phyloP scores from a whole-genome alignment of 768 basidiomycete species.

The Lentinula sp. region DNA sequence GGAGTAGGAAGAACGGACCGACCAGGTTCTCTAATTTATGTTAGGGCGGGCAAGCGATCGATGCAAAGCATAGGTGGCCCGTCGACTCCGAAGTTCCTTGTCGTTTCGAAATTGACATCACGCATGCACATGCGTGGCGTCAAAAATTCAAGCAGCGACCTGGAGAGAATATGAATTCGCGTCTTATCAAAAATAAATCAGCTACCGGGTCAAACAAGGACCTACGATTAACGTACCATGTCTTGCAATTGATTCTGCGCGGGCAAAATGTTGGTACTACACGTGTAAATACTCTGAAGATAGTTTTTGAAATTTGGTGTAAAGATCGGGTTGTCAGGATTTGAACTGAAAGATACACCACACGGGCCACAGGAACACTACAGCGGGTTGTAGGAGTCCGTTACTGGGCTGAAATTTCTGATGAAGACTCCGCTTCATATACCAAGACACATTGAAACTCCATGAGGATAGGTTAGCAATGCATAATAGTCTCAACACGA shows the following conservation, averaged over 20 bases:
- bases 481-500: background rate
- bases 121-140: background rate
- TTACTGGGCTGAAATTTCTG: background rate
- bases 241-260: background rate
- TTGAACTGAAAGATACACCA: background rate
- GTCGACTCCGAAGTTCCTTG: background rate
- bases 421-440: background rate
- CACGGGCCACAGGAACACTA: no score
- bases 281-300: background rate
- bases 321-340: background rate
- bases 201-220: background rate
- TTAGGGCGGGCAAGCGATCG: background rate
- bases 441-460: background rate
- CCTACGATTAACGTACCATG: background rate
- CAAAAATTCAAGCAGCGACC: background rate
- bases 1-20: background rate
- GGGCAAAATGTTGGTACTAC: background rate
- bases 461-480: background rate
- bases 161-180: background rate
- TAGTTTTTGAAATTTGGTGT: background rate
- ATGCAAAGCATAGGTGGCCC: background rate
- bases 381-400: no score
- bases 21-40: background rate
- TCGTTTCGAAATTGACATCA: background rate
- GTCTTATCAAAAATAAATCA: conserved; percentile 1